phyloP scores from a whole-genome alignment of 2,329 filamentous ascomycete species.

The Colletotrichum abscissum region DNA sequence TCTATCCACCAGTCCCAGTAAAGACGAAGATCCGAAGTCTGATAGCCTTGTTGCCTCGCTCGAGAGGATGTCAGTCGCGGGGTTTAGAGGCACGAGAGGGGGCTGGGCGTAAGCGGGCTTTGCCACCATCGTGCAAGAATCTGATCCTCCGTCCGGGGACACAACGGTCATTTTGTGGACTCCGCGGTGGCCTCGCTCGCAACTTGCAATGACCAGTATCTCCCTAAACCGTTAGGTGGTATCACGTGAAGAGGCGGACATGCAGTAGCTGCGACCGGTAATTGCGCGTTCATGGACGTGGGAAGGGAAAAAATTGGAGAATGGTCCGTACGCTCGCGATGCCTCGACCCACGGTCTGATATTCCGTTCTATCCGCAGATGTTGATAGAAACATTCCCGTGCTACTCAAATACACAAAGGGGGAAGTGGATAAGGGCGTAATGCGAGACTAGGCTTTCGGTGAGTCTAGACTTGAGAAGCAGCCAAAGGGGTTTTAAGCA shows the following conservation, averaged over 20 bases:
- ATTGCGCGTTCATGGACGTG: background rate
- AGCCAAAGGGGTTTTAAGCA: background rate
- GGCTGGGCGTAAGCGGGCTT: background rate
- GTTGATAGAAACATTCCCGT: background rate
- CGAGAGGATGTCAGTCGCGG: background rate
- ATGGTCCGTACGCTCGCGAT: background rate
- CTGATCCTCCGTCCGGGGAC: slow-evolving; percentile 7
- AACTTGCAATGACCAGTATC: too few relatives aligned
- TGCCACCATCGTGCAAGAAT: slow-evolving; percentile 23
- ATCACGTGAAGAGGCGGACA: background rate
- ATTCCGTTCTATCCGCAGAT: background rate
- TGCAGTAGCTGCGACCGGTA: background rate
- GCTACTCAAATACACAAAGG: background rate
- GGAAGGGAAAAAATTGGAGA: background rate
- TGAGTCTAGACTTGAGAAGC: slow-evolving; percentile 1
- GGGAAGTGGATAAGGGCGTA: background rate
- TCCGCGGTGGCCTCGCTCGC: background rate
- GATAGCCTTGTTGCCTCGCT: background rate
- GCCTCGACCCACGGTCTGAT: background rate
- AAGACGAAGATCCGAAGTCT: background rate
- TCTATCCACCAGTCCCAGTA: background rate
- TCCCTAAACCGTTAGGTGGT: background rate
- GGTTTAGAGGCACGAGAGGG: background rate
- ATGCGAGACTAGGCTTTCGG: background rate
- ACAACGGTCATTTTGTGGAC: slow-evolving; percentile 9